Percentiles rank a stretch among this genome's conserved stretches.
phyloP scores from a whole-genome alignment of 2,329 filamentous ascomycete genomes.

The Orbilia quercus region DNA sequence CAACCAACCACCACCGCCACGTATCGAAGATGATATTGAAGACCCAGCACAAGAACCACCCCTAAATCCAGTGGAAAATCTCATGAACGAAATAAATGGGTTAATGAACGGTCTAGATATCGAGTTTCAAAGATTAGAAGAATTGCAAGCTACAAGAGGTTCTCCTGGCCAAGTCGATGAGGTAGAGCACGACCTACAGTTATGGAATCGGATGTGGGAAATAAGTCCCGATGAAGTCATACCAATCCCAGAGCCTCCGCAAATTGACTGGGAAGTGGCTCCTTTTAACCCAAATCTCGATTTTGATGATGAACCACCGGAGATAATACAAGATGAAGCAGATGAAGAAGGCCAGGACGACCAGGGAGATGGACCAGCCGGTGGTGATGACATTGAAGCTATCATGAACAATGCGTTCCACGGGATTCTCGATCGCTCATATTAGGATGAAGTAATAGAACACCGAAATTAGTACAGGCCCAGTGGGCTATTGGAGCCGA shows the following conservation, averaged over 20 bases:
- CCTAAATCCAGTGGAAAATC: too few relatives aligned
- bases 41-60: too few relatives aligned
- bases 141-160: constrained; percentile 5
- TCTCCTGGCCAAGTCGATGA: not conserved
- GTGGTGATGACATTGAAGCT: not conserved
- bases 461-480: too few relatives aligned
- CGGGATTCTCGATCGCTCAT: not conserved
- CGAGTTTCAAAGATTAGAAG: not conserved
- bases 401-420: constrained; percentile 9
- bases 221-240: constrained; percentile 14
- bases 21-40: not conserved
- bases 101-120: too few relatives aligned
- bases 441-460: not conserved
- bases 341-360: not conserved
- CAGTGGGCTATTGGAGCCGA: too few relatives aligned
- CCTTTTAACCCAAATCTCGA: not conserved
- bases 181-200: constrained; percentile 5
- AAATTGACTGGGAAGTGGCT: not conserved
- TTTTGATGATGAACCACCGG: not conserved
- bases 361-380: not conserved
- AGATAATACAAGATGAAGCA: not conserved
- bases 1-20: not conserved
- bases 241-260: not conserved
- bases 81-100: too few relatives aligned
- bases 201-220: constrained; percentile 18